Conservation (phyloP, 306 rosid genomes). For the Alnus glutinosa region DNA sequence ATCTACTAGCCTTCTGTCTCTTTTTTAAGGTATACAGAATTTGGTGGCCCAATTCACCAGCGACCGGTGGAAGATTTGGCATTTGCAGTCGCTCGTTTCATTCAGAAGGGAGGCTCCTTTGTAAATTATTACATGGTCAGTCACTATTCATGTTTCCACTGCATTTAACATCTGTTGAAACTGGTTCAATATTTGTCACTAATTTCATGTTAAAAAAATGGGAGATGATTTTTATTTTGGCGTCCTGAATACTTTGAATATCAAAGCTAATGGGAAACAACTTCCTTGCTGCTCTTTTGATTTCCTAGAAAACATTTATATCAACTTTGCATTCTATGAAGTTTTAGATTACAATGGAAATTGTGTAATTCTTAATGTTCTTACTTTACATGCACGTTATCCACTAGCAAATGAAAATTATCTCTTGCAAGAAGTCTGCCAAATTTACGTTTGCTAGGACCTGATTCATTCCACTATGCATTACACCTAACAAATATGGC, state of each 20-base stretch:
- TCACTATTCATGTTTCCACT: background rate
- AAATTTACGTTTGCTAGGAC: background rate
- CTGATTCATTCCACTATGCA: background rate
- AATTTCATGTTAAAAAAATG: background rate
- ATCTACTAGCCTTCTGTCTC: slow-evolving; percentile 11
- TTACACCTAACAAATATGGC: background rate
- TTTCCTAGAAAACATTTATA: background rate
- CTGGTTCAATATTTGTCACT: background rate
- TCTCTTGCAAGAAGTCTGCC: background rate
- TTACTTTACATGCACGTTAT: background rate
- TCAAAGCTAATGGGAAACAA: background rate
- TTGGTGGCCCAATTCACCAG: slow-evolving; percentile 71
- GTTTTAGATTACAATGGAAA: background rate
- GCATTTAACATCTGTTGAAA: background rate
- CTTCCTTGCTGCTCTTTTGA: background rate
- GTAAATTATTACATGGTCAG: slow-evolving; percentile 91
- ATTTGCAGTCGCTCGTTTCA: slow-evolving; percentile 87
- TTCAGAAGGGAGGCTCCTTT: slow-evolving; percentile 80
- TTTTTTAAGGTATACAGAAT: slow-evolving; percentile 70
- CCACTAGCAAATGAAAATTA: background rate
- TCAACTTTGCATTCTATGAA: background rate
- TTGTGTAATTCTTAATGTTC: background rate
- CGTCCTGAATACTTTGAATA: background rate
- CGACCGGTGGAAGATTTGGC: slow-evolving; percentile 96
- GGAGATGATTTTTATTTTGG: background rate